phyloP scores from a whole-genome alignment of 2,329 filamentous ascomycete species.

The Penicillium janthinellum region DNA sequence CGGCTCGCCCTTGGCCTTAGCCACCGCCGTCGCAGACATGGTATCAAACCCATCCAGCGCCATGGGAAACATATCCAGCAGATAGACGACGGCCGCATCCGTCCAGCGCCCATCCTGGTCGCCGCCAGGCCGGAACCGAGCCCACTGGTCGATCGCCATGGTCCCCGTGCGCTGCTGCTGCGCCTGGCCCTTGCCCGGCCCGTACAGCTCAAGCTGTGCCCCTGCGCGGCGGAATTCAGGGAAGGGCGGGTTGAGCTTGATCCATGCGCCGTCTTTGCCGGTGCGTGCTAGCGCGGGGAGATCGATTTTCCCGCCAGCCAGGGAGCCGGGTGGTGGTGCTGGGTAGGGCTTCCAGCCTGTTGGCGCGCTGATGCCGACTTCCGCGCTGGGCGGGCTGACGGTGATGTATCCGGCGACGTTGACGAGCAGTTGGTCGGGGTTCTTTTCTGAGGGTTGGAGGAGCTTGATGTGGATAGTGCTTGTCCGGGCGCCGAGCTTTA shows the following conservation, averaged over 20 bases:
- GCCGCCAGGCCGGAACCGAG: slow-evolving; percentile 60
- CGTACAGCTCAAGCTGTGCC: slow-evolving; percentile 54
- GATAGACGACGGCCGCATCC: slow-evolving; percentile 63
- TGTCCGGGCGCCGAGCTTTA: slow-evolving; percentile 65
- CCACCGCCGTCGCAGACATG: slow-evolving; percentile 34
- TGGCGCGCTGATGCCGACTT: slow-evolving; percentile 58
- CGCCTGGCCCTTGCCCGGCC: slow-evolving; percentile 28
- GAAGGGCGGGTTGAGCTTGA: slow-evolving; percentile 29
- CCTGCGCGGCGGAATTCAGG: slow-evolving; percentile 51
- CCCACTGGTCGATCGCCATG: slow-evolving; percentile 64
- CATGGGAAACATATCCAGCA: slow-evolving; percentile 70
- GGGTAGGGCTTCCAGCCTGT: slow-evolving; percentile 59
- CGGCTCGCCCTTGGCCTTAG: slow-evolving; percentile 26
- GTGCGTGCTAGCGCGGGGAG: slow-evolving; percentile 22
- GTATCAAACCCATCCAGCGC: slow-evolving; percentile 57
- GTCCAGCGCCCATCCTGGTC: slow-evolving; percentile 57
- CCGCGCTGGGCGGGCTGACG: slow-evolving; percentile 60
- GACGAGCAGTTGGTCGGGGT: slow-evolving; percentile 49
- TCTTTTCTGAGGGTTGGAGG: slow-evolving; percentile 37
- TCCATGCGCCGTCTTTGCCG: slow-evolving; percentile 33
- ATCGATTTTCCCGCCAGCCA: slow-evolving; percentile 35
- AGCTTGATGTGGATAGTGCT: slow-evolving; percentile 66
- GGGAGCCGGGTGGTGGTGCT: slow-evolving; percentile 41
- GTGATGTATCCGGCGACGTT: slow-evolving; percentile 68
- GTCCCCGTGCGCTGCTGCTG: slow-evolving; percentile 18